phyloP scores from a whole-genome alignment of 140 eudicot genomes.

The Bidens hawaiensis region DNA sequence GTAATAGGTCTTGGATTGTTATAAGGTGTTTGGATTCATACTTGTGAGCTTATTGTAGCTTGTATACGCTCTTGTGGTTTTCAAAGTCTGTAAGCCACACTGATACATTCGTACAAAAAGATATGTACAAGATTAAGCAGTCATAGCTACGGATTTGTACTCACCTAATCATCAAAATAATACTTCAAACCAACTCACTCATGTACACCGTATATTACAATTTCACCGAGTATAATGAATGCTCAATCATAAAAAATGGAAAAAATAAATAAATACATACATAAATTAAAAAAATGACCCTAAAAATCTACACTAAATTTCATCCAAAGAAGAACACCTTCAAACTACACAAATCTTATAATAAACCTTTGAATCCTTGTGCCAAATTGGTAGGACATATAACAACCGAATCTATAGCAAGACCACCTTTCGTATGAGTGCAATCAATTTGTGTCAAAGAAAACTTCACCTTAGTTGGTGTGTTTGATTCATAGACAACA shows the following conservation, averaged over 20 bases:
- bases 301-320: background rate
- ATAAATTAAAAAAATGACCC: background rate
- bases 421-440: conserved; percentile 91
- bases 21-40: too few species aligned
- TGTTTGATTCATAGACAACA: conserved; percentile 39
- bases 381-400: conserved; percentile 37
- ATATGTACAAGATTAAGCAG: too few species aligned
- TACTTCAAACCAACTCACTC: background rate
- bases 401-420: conserved; percentile 65
- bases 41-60: too few species aligned
- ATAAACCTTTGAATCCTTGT: background rate
- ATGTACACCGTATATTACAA: background rate
- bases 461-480: conserved; percentile 50
- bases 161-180: too few species aligned
- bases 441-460: conserved; percentile 84
- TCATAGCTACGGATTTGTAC: too few species aligned
- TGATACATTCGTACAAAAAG: too few species aligned
- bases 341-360: background rate
- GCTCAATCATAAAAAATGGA: background rate
- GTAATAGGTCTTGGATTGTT: too few species aligned
- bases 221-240: background rate
- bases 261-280: too few species aligned
- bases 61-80: too few species aligned
- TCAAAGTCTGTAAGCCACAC: too few species aligned
- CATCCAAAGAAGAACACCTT: background rate